phyloP scores from a whole-genome alignment of 1,139 yeast species.

The Diutina sp. region DNA sequence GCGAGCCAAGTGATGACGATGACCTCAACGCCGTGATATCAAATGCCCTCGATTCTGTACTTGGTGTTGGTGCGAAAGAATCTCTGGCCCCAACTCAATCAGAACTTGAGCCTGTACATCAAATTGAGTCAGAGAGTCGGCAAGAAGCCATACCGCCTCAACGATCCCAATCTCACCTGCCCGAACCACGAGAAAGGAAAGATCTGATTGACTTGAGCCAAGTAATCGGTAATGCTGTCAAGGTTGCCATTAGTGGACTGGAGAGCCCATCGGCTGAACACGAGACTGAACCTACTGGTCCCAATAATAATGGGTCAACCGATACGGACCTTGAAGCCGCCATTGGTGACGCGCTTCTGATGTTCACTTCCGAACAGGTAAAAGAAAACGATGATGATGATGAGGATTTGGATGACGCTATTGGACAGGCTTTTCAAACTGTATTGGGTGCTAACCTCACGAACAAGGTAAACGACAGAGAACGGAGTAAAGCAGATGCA shows the following conservation, averaged over 20 bases:
- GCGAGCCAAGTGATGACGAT: background rate
- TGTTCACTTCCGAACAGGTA: constrained; percentile 1
- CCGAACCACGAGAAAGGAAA: background rate
- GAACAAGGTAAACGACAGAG: background rate
- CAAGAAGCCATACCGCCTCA: background rate
- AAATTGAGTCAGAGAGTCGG: background rate
- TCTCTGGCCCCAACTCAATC: background rate
- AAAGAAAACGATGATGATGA: constrained; percentile 9
- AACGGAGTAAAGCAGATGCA: background rate
- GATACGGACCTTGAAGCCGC: constrained; percentile 1
- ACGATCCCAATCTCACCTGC: background rate
- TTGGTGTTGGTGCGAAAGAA: background rate
- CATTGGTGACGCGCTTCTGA: background rate
- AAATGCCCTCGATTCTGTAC: background rate
- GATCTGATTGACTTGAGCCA: background rate
- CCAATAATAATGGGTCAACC: background rate
- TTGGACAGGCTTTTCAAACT: constrained; percentile 12
- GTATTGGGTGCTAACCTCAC: constrained; percentile 2
- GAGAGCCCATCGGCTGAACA: background rate
- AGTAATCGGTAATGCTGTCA: background rate
- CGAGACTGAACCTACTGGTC: background rate
- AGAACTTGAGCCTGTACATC: background rate
- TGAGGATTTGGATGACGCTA: constrained; percentile 14
- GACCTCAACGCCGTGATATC: background rate
- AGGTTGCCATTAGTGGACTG: background rate